phyloP scores from a whole-genome alignment of 1,284 basidiomycete genomes.

The Cutaneotrichosporon sp. region DNA sequence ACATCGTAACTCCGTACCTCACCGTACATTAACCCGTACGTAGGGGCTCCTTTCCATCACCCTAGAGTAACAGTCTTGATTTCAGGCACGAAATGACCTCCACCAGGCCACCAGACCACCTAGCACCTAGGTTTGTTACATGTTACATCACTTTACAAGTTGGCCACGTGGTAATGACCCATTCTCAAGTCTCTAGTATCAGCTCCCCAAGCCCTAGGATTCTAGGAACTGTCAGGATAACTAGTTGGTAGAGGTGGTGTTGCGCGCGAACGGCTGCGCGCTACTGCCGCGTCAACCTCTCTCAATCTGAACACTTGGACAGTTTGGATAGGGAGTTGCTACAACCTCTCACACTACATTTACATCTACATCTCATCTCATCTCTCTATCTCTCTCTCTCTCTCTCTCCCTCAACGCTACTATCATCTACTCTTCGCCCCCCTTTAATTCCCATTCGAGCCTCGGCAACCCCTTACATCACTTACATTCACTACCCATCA shows the following conservation, averaged over 20 bases:
- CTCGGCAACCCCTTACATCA: slow-evolving; percentile 10
- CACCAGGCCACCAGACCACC: no score
- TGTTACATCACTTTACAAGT: neutral
- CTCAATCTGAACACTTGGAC: no score
- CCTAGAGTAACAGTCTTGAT: no score
- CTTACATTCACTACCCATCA: slow-evolving; percentile 1
- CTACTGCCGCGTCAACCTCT: neutral
- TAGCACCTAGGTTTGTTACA: no score
- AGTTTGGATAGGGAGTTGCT: neutral
- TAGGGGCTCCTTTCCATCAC: no score
- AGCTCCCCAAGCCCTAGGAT: no score
- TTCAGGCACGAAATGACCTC: no score
- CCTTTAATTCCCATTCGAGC: neutral
- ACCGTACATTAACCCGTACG: no score
- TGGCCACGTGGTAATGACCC: neutral
- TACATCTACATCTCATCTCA: neutral
- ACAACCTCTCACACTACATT: neutral
- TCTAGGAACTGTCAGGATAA: no score
- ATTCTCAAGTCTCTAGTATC: no score
- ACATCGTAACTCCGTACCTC: no score
- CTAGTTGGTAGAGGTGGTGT: neutral
- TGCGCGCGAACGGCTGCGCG: neutral
- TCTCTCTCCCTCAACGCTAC: neutral
- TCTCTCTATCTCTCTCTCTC: slow-evolving; percentile 5
- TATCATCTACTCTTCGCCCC: slow-evolving; percentile 3